Conservation (phyloP, 1,139 yeast species). For the Candida tetrigidarum region DNA sequence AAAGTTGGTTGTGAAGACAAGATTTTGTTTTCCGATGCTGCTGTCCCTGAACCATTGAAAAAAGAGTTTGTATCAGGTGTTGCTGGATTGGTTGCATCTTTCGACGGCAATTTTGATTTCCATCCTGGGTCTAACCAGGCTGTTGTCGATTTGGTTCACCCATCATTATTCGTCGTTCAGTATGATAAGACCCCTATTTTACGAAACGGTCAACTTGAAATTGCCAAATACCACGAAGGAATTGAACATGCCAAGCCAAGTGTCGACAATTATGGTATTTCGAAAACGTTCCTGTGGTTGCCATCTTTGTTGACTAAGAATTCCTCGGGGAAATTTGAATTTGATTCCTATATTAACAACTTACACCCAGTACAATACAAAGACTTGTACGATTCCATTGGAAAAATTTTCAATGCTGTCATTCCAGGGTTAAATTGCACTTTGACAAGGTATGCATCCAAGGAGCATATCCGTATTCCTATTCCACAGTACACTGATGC, state of each 20-base stretch:
- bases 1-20: constrained; percentile 23
- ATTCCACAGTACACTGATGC: constrained; percentile 20
- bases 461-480: constrained; percentile 21
- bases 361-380: constrained; percentile 34
- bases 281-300: constrained; percentile 36
- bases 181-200: constrained; percentile 36
- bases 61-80: constrained; percentile 17
- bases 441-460: constrained; percentile 28
- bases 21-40: constrained; percentile 22
- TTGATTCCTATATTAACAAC: constrained; percentile 43
- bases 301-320: constrained; percentile 26
- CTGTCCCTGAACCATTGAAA: constrained; percentile 17
- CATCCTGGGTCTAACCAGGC: constrained; percentile 41
- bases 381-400: constrained; percentile 32
- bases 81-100: constrained; percentile 18
- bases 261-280: constrained; percentile 24
- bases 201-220: constrained; percentile 11
- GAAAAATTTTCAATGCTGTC: constrained; percentile 28
- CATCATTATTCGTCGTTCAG: constrained; percentile 43
- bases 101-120: constrained; percentile 30
- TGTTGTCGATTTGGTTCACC: constrained; percentile 48
- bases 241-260: constrained; percentile 20
- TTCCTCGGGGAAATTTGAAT: constrained; percentile 20
- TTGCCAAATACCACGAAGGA: constrained; percentile 18
- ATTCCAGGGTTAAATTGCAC: constrained; percentile 36